Conservation (phyloP, 2,329 filamentous ascomycete genomes). For the Stachybotrys chlorohalonatus region DNA sequence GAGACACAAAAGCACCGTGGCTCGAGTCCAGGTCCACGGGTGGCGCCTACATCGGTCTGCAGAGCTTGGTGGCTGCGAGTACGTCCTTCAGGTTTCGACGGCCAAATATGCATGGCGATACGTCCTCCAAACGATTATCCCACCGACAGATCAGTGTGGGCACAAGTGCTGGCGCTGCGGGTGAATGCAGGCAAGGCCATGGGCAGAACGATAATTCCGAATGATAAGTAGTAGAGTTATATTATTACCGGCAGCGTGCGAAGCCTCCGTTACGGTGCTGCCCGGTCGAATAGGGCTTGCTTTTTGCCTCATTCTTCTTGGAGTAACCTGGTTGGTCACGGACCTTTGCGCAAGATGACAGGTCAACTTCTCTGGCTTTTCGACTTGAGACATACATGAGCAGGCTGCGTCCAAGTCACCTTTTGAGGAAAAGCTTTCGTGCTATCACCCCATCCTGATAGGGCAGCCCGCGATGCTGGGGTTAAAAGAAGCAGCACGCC, state of each 20-base stretch:
- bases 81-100: too few species aligned
- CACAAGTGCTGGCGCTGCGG: too few species aligned
- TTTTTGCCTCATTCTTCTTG: neutral
- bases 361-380: neutral
- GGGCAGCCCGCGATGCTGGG: too few species aligned
- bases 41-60: neutral
- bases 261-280: neutral
- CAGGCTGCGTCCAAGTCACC: neutral
- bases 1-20: neutral
- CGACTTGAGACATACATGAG: neutral
- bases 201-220: neutral
- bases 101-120: too few species aligned
- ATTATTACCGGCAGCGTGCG: neutral
- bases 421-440: neutral
- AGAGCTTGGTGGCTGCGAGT: neutral
- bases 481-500: too few species aligned
- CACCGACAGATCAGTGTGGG: neutral
- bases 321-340: neutral
- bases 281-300: neutral
- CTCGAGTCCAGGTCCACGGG: neutral
- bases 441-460: neutral
- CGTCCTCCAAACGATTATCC: too few species aligned
- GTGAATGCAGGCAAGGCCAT: neutral
- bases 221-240: neutral
- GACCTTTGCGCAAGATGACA: neutral